These are phyloP conservation scores for Exophiala lecanii-corni DNA, from an alignment of 2,329 filamentous ascomycete species.

Conservation along the genomic window DNA sequence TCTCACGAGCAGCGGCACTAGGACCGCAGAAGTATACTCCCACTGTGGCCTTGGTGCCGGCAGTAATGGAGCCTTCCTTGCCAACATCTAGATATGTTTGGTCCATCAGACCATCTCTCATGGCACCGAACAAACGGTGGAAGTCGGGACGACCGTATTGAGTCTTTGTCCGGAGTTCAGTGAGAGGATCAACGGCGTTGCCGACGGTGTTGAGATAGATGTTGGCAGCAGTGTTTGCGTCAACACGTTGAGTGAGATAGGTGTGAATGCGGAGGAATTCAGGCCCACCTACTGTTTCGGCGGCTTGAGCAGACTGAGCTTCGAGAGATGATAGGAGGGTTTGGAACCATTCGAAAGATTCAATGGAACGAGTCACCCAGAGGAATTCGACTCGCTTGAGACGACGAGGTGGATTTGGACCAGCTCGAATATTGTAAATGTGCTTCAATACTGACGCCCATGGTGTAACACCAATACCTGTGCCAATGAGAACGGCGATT, in stretches of 20 bases:
- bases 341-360: conserved; percentile 98
- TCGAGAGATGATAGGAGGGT: conserved; percentile 87
- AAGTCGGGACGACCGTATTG: conserved; percentile 97
- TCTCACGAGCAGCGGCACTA: conserved; percentile 72
- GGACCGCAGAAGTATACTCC: conserved; percentile 98
- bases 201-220: conserved; percentile 96
- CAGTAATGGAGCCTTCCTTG: conserved; percentile 70
- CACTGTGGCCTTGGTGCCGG: conserved; percentile 49
- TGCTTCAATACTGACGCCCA: conserved; percentile 90
- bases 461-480: conserved; percentile 80
- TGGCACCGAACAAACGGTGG: conserved; percentile 67
- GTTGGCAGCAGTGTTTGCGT: conserved; percentile 89
- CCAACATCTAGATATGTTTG: conserved; percentile 80
- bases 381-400: conserved; percentile 96
- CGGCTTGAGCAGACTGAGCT: conserved; percentile 70
- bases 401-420: conserved; percentile 81
- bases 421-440: conserved; percentile 92
- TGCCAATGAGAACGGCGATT: conserved; percentile 71
- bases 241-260: conserved; percentile 89
- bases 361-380: conserved; percentile 95
- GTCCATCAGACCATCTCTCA: conserved; percentile 83
- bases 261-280: conserved; percentile 98
- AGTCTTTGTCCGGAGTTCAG: conserved; percentile 81
- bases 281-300: conserved; percentile 47
- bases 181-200: conserved; percentile 80